Base-by-base conservation (phyloP, 345 rosid genomes). In the Gossypium australe region DNA sequence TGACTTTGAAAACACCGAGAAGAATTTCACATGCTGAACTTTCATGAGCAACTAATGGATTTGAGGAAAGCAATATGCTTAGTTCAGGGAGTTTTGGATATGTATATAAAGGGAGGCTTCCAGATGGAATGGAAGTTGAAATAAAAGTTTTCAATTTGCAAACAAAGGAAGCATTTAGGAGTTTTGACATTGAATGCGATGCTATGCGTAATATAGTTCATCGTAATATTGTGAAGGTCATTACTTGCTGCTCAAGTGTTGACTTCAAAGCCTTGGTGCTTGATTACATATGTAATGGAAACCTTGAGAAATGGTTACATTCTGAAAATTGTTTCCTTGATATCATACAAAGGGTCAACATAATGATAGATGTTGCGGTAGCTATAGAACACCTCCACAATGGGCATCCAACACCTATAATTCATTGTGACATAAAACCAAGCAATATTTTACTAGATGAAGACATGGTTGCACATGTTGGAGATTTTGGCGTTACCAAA, bases 161-260 rank as follows among this genome's bases (percentile, higher is more conserved):
- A 8, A 9, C 0, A 43, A 52, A 65, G 4, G 69, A 48, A 43
- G 69, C 29, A 43, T 43, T 65, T 43, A 18, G 3, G 25, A 65
- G 69, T 20, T 65, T 65, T 41, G 49, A 64, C 24, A 41, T 34
- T 10, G 78, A 77, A 60, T 77, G 84, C 22, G 67, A 70, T 17
- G 45, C 44, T 0, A 2, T 77, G 56, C 24, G 62, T 4, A 53
- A 43, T 0, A 79, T 75, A 38, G 4, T 43, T 20, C 76, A 79
- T 48, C 72, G 79, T 24, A 80, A 80, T 43, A 72, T 80, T 11
- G 75, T 80, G 7, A 81, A 71, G 66, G 17, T 77, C 14, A 70
- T 81, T 6, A 81, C 51, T 11, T 7, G 63, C n/a, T 81, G 83
- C 47, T 47, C 80, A 0, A 74, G 8, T 11, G 18, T 12, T 0